Percentiles rank a stretch among this genome's conserved stretches.
Evolutionary conservation across 305 asterid genomes (phyloP).

Genomic region (Fraxinus sp.): DNA sequence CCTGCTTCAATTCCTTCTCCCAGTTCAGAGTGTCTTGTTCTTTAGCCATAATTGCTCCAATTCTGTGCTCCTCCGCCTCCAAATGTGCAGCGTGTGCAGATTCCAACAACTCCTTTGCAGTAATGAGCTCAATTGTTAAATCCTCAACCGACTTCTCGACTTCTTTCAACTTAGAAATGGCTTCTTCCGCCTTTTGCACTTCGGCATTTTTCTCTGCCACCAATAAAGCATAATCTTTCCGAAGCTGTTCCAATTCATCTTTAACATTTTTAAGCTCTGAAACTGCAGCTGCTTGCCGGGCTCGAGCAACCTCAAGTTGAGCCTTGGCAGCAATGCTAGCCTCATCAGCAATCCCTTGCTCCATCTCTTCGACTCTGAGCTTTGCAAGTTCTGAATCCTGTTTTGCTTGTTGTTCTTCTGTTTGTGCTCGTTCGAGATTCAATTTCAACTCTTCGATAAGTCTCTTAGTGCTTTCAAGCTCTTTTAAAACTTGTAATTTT

Average conservation of each 20-base stretch:
- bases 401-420: constrained; percentile 86
- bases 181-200: constrained; percentile 56
- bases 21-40: constrained; percentile 72
- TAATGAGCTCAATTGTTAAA: constrained; percentile 68
- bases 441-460: constrained; percentile 86
- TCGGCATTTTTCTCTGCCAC: constrained; percentile 67
- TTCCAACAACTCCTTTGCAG: constrained; percentile 69
- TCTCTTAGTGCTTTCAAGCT: constrained; percentile 76
- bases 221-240: constrained; percentile 48
- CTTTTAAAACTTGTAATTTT: constrained; percentile 59
- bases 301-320: constrained; percentile 90
- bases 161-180: constrained; percentile 52
- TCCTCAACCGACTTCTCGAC: constrained; percentile 77
- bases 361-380: constrained; percentile 84
- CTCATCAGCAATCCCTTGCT: constrained; percentile 84
- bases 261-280: constrained; percentile 62
- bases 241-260: constrained; percentile 68
- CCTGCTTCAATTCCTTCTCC: constrained; percentile 77
- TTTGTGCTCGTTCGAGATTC: constrained; percentile 82
- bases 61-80: constrained; percentile 87
- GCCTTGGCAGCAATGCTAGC: constrained; percentile 89
- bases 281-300: constrained; percentile 78
- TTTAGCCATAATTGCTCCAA: constrained; percentile 71
- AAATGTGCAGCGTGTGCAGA: constrained; percentile 81
- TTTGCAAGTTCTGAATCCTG: constrained; percentile 94